Percentiles rank a stretch among this genome's conserved stretches.
Evolutionary conservation across 225 moss, liverwort and hornwort species (phyloP).

Genomic region (Antitrichia curtipendula): DNA sequence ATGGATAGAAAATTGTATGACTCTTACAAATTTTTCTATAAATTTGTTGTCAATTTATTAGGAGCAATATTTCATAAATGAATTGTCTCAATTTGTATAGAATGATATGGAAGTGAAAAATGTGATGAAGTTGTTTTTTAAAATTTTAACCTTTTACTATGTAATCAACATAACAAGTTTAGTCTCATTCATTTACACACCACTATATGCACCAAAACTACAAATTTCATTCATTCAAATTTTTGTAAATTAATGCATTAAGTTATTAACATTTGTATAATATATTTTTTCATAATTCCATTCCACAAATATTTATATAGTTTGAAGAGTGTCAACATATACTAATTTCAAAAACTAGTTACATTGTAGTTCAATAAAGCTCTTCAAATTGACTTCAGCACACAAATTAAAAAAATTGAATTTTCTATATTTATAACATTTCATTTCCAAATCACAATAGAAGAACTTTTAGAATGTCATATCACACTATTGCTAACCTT

Average conservation of each 20-base stretch:
- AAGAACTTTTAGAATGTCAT: not conserved
- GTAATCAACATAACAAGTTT: not conserved
- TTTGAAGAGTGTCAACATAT: not conserved
- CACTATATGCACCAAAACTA: not conserved
- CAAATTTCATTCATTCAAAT: not conserved
- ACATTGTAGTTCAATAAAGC: not conserved
- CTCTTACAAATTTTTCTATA: not conserved
- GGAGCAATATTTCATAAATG: accelerated
- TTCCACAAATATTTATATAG: too few species aligned
- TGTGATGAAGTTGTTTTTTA: not conserved
- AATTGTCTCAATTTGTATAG: not conserved
- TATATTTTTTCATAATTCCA: not conserved
- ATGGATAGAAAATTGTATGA: not conserved
- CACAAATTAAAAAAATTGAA: accelerated
- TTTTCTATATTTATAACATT: not conserved
- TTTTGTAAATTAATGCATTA: not conserved
- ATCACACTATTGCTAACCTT: not conserved
- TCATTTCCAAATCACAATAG: not conserved
- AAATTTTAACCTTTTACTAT: not conserved
- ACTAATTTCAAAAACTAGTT: not conserved
- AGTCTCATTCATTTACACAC: not conserved
- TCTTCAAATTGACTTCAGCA: not conserved
- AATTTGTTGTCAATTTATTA: not conserved
- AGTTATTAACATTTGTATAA: not conserved
- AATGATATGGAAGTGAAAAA: not conserved